phyloP scores from a whole-genome alignment of 257 asterid species.

The Solanum virginianum region DNA sequence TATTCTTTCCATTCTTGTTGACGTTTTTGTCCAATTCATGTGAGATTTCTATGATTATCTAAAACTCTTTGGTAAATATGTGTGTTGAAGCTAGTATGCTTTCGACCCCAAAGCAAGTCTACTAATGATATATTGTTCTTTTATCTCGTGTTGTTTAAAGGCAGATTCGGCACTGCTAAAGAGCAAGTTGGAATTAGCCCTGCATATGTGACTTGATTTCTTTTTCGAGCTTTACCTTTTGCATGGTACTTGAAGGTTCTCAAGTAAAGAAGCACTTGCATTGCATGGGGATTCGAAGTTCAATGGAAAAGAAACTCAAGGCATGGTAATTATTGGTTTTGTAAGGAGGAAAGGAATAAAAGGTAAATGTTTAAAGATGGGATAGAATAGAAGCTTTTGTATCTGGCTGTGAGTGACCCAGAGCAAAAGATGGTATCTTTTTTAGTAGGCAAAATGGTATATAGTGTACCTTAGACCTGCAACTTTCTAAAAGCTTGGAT shows the following conservation, averaged over 20 bases:
- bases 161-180: not conserved
- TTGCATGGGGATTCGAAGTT: conserved; percentile 50
- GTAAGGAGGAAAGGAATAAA: conserved; percentile 40
- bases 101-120: not conserved
- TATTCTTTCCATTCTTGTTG: not conserved
- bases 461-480: conserved; percentile 45
- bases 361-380: conserved; percentile 41
- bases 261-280: conserved; percentile 21
- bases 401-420: conserved; percentile 49
- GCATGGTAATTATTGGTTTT: conserved; percentile 28
- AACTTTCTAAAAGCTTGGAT: conserved; percentile 57
- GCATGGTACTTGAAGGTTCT: conserved; percentile 26
- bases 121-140: not conserved
- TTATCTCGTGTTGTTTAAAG: not conserved
- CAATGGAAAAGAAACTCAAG: conserved; percentile 30
- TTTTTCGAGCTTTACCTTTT: not conserved
- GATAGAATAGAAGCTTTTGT: conserved; percentile 53
- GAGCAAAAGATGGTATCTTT: conserved; percentile 23
- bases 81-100: not conserved
- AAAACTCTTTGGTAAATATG: not conserved
- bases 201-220: not conserved
- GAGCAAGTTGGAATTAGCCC: not conserved
- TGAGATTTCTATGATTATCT: not conserved
- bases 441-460: conserved; percentile 44
- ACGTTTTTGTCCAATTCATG: not conserved